Evolutionary conservation across 768 basidiomycete genomes (phyloP).

Genomic region (Termitomyces sp.): DNA sequence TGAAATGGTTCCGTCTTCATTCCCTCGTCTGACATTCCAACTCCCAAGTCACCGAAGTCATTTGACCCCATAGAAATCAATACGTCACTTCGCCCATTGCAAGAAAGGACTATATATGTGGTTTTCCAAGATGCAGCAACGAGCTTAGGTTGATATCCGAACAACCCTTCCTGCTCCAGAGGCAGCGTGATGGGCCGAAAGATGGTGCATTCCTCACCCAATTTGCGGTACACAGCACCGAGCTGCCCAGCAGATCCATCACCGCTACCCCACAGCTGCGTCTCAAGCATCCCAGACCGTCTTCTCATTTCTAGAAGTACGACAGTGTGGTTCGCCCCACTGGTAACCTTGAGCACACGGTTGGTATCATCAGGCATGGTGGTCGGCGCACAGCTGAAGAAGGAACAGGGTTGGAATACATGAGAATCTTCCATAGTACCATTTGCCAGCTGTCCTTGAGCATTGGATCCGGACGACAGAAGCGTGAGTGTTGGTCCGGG

Average conservation of each 20-base stretch:
- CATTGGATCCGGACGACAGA: conserved; percentile 34
- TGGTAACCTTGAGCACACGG: conserved; percentile 46
- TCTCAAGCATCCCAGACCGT: conserved; percentile 8
- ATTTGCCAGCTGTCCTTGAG: conserved; percentile 46
- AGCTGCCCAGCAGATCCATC: conserved; percentile 70
- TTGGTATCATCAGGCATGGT: conserved; percentile 23
- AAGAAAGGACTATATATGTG: conserved; percentile 60
- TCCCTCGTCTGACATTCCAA: conserved; percentile 26
- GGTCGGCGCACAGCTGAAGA: conserved; percentile 22
- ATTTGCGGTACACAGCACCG: conserved; percentile 34
- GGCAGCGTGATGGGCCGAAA: conserved; percentile 46
- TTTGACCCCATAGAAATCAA: conserved; percentile 79
- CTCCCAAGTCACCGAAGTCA: conserved; percentile 79
- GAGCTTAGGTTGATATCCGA: conserved; percentile 36
- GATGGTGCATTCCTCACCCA: conserved; percentile 18
- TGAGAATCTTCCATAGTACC: conserved; percentile 40
- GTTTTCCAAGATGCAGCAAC: conserved; percentile 83
- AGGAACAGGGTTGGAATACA: conserved; percentile 34
- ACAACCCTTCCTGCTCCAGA: conserved; percentile 26
- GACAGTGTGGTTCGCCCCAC: conserved; percentile 79
- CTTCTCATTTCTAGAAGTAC: conserved; percentile 43
- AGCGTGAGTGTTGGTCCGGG: conserved; percentile 6
- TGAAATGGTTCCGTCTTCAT: conserved; percentile 25
- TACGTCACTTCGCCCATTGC: conserved; percentile 35
- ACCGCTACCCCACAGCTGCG: conserved; percentile 70